Evolutionary conservation across 352 stramenopile genomes (phyloP).

Genomic region (Phytophthora vignae): DNA sequence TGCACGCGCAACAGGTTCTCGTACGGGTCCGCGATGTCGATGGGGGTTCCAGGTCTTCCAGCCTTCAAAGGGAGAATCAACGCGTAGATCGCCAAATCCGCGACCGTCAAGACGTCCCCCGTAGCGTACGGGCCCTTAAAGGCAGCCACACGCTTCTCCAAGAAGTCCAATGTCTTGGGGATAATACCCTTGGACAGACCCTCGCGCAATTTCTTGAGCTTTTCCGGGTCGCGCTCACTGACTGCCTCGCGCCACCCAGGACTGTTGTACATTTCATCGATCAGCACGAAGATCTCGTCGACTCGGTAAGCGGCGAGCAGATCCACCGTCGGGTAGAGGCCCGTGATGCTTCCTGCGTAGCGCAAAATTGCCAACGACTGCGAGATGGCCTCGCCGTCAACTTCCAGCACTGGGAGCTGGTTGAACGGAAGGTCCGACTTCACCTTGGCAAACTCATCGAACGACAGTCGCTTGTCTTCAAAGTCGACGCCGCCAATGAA

Average conservation of each 20-base stretch:
- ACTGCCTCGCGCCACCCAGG: slow-evolving; percentile 16
- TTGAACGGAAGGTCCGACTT: slow-evolving; percentile 52
- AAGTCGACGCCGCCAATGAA: slow-evolving; percentile 60
- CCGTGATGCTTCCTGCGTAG: slow-evolving; percentile 58
- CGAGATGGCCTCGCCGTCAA: slow-evolving; percentile 52
- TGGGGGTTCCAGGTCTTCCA: slow-evolving; percentile 33
- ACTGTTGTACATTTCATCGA: slow-evolving; percentile 46
- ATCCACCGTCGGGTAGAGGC: slow-evolving; percentile 49
- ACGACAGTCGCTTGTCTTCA: slow-evolving; percentile 48
- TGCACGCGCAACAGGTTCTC: slow-evolving; percentile 34
- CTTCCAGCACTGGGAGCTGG: slow-evolving; percentile 56
- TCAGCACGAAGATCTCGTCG: slow-evolving; percentile 49
- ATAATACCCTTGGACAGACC: slow-evolving; percentile 39
- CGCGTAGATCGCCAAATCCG: slow-evolving; percentile 54
- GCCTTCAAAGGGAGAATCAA: slow-evolving; percentile 36
- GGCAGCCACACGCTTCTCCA: slow-evolving; percentile 47
- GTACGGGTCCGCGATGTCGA: slow-evolving; percentile 40
- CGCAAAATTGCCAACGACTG: slow-evolving; percentile 63
- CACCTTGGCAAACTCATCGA: slow-evolving; percentile 39
- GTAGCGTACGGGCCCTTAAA: slow-evolving; percentile 38
- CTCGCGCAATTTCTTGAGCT: slow-evolving; percentile 47
- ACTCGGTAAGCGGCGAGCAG: slow-evolving; percentile 38
- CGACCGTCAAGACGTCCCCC: slow-evolving; percentile 41
- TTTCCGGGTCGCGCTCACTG: slow-evolving; percentile 27
- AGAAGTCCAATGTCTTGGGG: slow-evolving; percentile 35